Evolutionary conservation across 2,329 filamentous ascomycete species (phyloP).

Genomic region (Xylaria polymorpha): DNA sequence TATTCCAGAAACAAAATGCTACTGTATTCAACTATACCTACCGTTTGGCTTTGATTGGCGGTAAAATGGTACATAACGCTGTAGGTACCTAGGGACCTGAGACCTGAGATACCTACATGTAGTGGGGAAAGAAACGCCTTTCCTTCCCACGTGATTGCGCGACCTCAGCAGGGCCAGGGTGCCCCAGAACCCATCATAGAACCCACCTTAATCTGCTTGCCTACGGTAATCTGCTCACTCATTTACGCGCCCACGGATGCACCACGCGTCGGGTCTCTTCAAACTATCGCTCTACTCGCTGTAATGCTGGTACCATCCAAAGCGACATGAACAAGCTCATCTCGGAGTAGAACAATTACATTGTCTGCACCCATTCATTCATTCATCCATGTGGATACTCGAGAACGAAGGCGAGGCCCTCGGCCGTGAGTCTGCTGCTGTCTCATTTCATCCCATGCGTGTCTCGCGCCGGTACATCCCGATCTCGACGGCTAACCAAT

Average conservation of each 20-base stretch:
- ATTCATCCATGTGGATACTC: constrained; percentile 64
- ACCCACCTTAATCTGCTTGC: background rate
- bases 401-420: constrained; percentile 63
- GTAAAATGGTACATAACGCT: background rate
- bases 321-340: constrained; percentile 7
- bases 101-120: background rate
- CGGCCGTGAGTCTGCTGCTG: constrained; percentile 52
- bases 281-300: constrained; percentile 11
- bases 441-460: background rate
- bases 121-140: background rate
- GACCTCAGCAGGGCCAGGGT: constrained; percentile 2
- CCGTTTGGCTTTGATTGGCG: no score
- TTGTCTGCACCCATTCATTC: background rate
- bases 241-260: constrained; percentile 30
- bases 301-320: background rate
- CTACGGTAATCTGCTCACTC: background rate
- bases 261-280: constrained; percentile 10
- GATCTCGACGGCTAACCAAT: constrained; percentile 29
- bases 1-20: no score
- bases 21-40: no score
- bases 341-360: constrained; percentile 1
- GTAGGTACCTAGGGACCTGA: background rate
- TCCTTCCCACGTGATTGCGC: constrained; percentile 34
- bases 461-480: constrained; percentile 11
- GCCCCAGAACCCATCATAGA: background rate